These are phyloP conservation scores for Yarrowia porcina DNA, from an alignment of 805 yeast species.

Conservation along the genomic window DNA sequence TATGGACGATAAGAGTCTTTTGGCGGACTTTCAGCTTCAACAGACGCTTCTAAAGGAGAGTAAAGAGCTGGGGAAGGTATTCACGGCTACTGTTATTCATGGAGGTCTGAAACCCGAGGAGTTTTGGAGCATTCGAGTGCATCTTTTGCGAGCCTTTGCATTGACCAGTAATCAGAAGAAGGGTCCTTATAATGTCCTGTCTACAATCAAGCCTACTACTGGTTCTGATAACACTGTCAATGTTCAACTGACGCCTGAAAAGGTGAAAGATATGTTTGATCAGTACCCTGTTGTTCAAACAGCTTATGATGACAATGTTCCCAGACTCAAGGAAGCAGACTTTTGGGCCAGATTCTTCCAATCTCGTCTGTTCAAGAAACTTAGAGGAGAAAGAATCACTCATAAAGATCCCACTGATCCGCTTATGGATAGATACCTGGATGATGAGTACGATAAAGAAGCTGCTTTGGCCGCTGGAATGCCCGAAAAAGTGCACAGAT, in stretches of 20 bases:
- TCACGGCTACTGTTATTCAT: conserved; percentile 79
- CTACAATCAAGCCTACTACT: conserved; percentile 92
- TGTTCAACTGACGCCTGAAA: conserved; percentile 87
- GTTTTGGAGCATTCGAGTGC: conserved; percentile 82
- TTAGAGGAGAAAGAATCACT: conserved; percentile 83
- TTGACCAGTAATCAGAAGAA: conserved; percentile 76
- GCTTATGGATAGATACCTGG: conserved; percentile 75
- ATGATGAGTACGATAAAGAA: conserved; percentile 45
- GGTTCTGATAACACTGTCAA: conserved; percentile 90
- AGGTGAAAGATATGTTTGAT: conserved; percentile 81
- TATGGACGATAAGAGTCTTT: conserved; percentile 54
- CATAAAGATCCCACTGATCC: conserved; percentile 77
- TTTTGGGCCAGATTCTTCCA: conserved; percentile 96
- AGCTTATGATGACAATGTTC: conserved; percentile 89
- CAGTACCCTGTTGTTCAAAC: conserved; percentile 88
- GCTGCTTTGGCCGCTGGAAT: conserved; percentile 27
- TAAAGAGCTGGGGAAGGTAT: conserved; percentile 63
- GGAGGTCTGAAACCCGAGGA: conserved; percentile 70
- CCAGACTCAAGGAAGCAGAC: conserved; percentile 81
- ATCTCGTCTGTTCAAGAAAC: conserved; percentile 78
- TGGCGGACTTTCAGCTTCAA: conserved; percentile 73
- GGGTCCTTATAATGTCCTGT: conserved; percentile 91
- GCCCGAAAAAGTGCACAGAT: conserved; percentile 51
- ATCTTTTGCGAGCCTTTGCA: conserved; percentile 79
- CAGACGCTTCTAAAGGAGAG: conserved; percentile 71